Evolutionary conservation across 2,329 filamentous ascomycete species (phyloP), one percentile per base, ranked within the genome.

Genomic region (Amesomyces nigricolor): DNA sequence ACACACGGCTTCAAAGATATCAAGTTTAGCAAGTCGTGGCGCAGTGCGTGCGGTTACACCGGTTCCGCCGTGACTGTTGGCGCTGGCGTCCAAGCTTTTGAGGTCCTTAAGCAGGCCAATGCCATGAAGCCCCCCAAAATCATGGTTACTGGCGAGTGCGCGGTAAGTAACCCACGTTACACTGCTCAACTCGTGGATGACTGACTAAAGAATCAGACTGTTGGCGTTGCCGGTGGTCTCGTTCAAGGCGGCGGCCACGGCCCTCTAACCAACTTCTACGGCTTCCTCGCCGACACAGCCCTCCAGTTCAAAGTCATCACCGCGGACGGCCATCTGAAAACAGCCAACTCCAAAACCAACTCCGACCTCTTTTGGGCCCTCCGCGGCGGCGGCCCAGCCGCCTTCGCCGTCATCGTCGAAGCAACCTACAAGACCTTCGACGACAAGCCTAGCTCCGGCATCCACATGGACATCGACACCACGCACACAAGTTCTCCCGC

Each of bases 141-240:
- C 11, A 72, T 79, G 6, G 71, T 83, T 4, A 77, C 75, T 0
- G 81, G 80, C 4, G 76, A 80, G 56, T 82, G 79, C 60, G 71
- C 77, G 3, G 77, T 71, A 60, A 62, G 69, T 61, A 16, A 1
- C 40, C n/a, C 7, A 9, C 5, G 4, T 2, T 2, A 30, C 9
- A 26, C 3, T 37, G 9, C 9, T 11, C 30, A 3, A 1, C 4
- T 16, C 16, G 10, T 11, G 52, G 6, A 26, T 26, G 16, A 16
- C 53, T 58, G 32, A 61, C 26, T 8, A 11, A 2, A 22, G 8
- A 10, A 43, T n/a, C 53, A 69, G 75, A 75, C 78, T 0, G 81
- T 86, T 3, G 82, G 82, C 8, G 64, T 82, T 11, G 76, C 79
- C 1, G 83, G 83, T n/a, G 83, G 82, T 2, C 83, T 81, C 56